Percentiles rank a stretch among this genome's conserved stretches.
These are phyloP conservation scores for Dicorynia guianensis DNA, from an alignment of 306 rosid species.

Conservation along the genomic window DNA sequence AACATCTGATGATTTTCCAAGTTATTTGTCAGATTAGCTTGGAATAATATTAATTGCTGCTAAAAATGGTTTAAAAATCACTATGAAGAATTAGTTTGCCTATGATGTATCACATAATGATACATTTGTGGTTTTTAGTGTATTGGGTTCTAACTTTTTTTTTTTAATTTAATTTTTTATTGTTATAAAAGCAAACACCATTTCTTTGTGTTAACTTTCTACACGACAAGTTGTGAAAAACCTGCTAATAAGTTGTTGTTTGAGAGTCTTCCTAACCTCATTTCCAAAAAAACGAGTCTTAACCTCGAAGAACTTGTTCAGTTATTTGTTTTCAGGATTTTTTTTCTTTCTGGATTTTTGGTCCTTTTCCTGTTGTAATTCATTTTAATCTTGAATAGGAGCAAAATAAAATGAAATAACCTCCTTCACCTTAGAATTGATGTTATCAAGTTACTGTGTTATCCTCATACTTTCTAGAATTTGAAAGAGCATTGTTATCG, in stretches of 20 bases:
- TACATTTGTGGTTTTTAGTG: background rate
- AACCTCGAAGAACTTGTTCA: background rate
- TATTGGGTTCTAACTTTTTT: background rate
- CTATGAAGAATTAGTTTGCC: slow-evolving; percentile 12
- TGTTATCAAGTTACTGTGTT: background rate
- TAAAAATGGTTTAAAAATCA: background rate
- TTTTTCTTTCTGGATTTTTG: background rate
- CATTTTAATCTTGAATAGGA: background rate
- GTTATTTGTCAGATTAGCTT: background rate
- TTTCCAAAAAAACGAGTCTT: too few species aligned
- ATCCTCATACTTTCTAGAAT: background rate
- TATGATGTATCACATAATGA: background rate
- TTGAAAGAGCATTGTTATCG: too few species aligned
- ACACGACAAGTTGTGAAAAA: background rate
- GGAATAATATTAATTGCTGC: background rate
- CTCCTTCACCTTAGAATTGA: background rate
- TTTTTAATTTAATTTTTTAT: background rate
- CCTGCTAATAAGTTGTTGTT: background rate
- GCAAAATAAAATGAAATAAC: background rate
- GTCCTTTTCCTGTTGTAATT: background rate
- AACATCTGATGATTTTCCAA: background rate
- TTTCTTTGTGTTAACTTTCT: background rate
- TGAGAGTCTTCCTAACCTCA: background rate
- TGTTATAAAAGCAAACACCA: background rate
- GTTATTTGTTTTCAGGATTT: background rate